These are phyloP conservation scores for Ramularia collo-cygni DNA, from an alignment of 2,329 filamentous ascomycete genomes.

Conservation along the genomic window DNA sequence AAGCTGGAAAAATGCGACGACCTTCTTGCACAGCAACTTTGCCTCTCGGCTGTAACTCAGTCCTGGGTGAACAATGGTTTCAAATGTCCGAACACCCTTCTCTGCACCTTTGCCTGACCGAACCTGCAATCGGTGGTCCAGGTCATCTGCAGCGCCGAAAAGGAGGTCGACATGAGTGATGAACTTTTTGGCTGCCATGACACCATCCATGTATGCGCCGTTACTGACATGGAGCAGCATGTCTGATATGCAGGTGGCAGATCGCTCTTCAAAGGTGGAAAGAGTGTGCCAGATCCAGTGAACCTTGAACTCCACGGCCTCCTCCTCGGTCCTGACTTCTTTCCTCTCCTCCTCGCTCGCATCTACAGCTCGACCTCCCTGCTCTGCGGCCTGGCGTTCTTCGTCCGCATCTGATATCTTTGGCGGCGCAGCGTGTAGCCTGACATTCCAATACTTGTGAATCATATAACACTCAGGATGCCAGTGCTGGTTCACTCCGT, in stretches of 20 bases:
- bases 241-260: constrained; percentile 95
- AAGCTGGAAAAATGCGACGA: constrained; percentile 93
- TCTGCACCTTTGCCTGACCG: constrained; percentile 31
- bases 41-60: constrained; percentile 89
- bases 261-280: constrained; percentile 95
- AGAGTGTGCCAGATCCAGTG: constrained; percentile 97
- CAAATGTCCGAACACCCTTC: constrained; percentile 26
- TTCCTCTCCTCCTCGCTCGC: constrained; percentile 64
- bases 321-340: constrained; percentile 74
- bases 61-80: constrained; percentile 46
- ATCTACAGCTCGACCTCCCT: constrained; percentile 40
- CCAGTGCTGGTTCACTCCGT: constrained; percentile 98
- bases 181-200: constrained; percentile 90
- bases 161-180: constrained; percentile 93
- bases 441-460: constrained; percentile 99
- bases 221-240: constrained; percentile 99
- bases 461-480: constrained; percentile 99
- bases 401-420: constrained; percentile 33
- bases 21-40: constrained; percentile 99
- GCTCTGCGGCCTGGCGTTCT: constrained; percentile 24
- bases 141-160: constrained; percentile 78
- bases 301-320: constrained; percentile 95
- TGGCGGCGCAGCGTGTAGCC: constrained; percentile 48
- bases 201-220: constrained; percentile 89
- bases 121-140: constrained; percentile 65